Evolutionary conservation across 106 monocot species (phyloP), one percentile per base, ranked within the genome.

Genomic region (Phalaenopsis aphrodite): DNA sequence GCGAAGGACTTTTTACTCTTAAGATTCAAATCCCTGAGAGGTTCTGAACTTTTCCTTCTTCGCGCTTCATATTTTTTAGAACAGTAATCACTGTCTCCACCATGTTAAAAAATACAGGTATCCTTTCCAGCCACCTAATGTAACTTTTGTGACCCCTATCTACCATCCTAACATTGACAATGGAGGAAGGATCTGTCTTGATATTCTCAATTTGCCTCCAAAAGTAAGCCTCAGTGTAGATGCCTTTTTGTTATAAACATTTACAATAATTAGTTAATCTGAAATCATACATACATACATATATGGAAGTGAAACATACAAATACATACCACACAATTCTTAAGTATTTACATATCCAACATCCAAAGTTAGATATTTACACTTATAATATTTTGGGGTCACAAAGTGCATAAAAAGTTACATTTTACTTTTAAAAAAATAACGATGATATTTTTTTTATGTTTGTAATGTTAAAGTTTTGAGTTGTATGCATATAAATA

Each of bases 111-210:
- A 79, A 81, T 78, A 77, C 83, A 95, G 95, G 79, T 95, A 95
- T 83, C 95, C 95, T 84, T 97, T 97, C 77, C 94, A 94, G 30
- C 94, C 97, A 30, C 97, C 94, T 5, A 97, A 84, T 74, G 90
- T 97, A 55, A 92, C 92, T 38, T 97, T 97, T 86, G 69, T 84
- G 14, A 97, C 97, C 42, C 97, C 94, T 19, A 94, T 94, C 75
- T 97, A 97, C 76, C 97, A 97, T 89, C 97, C 97, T 8, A 97
- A 97, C 81, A 97, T 97, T 72, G 97, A 97, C 46, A 89, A 92
- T 84, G 94, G 97, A 79, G 97, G 97, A 4, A 92, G 94, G 8
- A 92, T 97, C 82, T 97, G 97, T 66, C 94, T 97, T 30, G 94
- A 97, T 87, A 97, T 97, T 84, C 94, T 97, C 36, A 97, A 97